phyloP scores from a whole-genome alignment of 805 yeast genomes.

The Aciculoconidium aculeatum region DNA sequence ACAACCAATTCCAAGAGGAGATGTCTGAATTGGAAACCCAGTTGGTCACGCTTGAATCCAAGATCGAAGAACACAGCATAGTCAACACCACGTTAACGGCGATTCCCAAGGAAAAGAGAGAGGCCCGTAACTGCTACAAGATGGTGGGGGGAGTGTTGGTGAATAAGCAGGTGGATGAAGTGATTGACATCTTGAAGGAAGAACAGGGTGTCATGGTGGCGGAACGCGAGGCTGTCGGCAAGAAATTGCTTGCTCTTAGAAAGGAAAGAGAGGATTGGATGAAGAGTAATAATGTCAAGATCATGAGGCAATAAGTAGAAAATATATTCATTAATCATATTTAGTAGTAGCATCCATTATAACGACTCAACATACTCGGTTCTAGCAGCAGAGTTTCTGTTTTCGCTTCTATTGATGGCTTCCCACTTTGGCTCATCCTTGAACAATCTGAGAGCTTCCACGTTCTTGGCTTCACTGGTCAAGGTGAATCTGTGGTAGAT shows the following conservation, averaged over 20 bases:
- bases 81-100: conserved; percentile 37
- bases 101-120: conserved; percentile 28
- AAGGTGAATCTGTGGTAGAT: conserved; percentile 91
- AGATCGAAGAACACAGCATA: conserved; percentile 33
- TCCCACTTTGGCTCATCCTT: conserved; percentile 97
- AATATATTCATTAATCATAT: background rate
- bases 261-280: conserved; percentile 37
- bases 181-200: conserved; percentile 52
- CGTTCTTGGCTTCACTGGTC: conserved; percentile 47
- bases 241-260: conserved; percentile 19
- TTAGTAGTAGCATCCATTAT: conserved; percentile 10
- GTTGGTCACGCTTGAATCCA: conserved; percentile 28
- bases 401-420: conserved; percentile 64
- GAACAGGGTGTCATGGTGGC: conserved; percentile 34
- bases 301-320: conserved; percentile 21
- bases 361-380: conserved; percentile 24
- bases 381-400: conserved; percentile 29
- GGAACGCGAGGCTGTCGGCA: conserved; percentile 20
- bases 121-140: conserved; percentile 73
- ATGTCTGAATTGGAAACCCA: conserved; percentile 35
- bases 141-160: conserved; percentile 93
- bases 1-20: conserved; percentile 35
- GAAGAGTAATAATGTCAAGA: conserved; percentile 36
- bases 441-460: conserved; percentile 77
- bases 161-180: conserved; percentile 76